A percentile compares a stretch with the other conserved stretches of the same genome.
phyloP scores from a whole-genome alignment of 257 asterid genomes.

The Vinca minor region DNA sequence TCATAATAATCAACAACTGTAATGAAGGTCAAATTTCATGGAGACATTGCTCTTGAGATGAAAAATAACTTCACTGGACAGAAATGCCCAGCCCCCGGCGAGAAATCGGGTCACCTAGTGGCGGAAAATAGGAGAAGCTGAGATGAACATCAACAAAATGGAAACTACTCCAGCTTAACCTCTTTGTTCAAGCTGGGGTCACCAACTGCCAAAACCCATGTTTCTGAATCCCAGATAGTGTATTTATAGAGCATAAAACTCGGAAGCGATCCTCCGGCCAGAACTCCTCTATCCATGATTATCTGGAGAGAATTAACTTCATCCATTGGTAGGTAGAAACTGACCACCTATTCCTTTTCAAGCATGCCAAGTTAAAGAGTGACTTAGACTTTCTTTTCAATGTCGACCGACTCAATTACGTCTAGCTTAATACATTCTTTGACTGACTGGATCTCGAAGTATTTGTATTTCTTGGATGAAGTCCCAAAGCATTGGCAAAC shows the following conservation, averaged over 20 bases:
- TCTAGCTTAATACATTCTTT: constrained; percentile 19
- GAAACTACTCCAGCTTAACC: background rate
- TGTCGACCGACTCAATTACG: background rate
- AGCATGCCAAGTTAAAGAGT: background rate
- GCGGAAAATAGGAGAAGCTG: background rate
- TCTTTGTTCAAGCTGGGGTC: background rate
- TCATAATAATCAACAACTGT: background rate
- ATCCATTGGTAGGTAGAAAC: background rate
- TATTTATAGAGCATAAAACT: background rate
- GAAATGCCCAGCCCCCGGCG: too few species aligned
- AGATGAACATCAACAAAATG: background rate
- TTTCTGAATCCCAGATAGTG: background rate
- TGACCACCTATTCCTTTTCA: background rate
- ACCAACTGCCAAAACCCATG: background rate
- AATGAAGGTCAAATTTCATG: background rate
- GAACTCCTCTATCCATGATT: background rate
- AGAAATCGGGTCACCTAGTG: too few species aligned
- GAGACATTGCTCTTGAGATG: background rate
- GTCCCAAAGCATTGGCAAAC: constrained; percentile 84
- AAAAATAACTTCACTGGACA: background rate
- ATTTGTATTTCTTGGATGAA: constrained; percentile 37
- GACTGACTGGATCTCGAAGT: constrained; percentile 28
- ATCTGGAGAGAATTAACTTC: background rate
- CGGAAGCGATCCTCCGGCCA: background rate
- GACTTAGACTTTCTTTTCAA: background rate